Evolutionary conservation across 177 flowering plant genomes (phyloP).

Genomic region (Tripterygium wilfordii): DNA sequence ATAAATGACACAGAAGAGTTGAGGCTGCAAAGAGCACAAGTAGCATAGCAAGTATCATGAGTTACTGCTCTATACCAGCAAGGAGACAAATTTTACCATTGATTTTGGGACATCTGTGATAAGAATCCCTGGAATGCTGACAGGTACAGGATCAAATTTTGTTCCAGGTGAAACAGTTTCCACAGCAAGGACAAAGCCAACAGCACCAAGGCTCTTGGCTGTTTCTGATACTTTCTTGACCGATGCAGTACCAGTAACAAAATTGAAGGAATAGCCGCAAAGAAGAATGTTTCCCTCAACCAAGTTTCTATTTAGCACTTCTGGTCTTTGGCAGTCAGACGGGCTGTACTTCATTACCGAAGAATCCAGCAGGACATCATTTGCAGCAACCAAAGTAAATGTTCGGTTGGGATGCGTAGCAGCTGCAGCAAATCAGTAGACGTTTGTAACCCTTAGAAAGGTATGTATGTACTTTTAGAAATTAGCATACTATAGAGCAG

Average conservation of each 20-base stretch:
- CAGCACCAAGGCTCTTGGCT: slow-evolving; percentile 86
- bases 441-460: slow-evolving; percentile 9
- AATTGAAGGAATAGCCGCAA: slow-evolving; percentile 95
- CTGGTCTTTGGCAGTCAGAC: slow-evolving; percentile 87
- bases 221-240: slow-evolving; percentile 85
- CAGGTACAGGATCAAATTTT: slow-evolving; percentile 92
- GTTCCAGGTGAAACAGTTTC: slow-evolving; percentile 88
- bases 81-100: slow-evolving; percentile 41
- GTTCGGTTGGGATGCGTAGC: slow-evolving; percentile 60
- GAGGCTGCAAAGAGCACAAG: no score
- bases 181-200: slow-evolving; percentile 93
- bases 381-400: slow-evolving; percentile 85
- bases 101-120: slow-evolving; percentile 74
- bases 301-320: slow-evolving; percentile 73
- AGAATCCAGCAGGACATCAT: slow-evolving; percentile 78
- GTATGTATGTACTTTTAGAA: neutral
- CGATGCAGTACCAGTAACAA: slow-evolving; percentile 81
- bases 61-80: no score
- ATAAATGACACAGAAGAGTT: no score
- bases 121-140: slow-evolving; percentile 78
- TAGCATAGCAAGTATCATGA: no score
- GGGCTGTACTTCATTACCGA: slow-evolving; percentile 69
- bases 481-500: neutral
- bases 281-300: slow-evolving; percentile 90
- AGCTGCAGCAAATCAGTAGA: slow-evolving; percentile 49